Percentiles rank a stretch among this genome's conserved stretches.
Evolutionary conservation across 2,329 filamentous ascomycete species (phyloP).

Genomic region (Fonsecaea pugnacius): DNA sequence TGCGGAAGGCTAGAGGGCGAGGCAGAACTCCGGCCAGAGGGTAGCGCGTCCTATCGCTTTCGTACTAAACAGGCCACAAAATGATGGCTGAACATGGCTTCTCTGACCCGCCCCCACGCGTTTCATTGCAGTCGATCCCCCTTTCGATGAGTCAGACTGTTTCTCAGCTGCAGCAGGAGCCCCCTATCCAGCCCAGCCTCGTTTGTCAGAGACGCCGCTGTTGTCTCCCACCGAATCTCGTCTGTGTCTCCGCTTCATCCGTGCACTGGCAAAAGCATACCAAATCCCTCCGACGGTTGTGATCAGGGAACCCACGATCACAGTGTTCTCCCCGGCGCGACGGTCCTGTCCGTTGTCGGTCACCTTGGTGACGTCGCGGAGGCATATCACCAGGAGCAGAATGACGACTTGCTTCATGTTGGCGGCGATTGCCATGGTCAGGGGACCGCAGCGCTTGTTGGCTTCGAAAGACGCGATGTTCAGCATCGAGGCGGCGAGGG

Average conservation of each 20-base stretch:
- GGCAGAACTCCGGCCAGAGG: too few relatives aligned
- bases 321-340: neutral
- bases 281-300: conserved; percentile 18
- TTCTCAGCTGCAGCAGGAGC: too few relatives aligned
- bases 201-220: neutral
- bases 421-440: conserved; percentile 25
- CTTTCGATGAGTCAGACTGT: too few relatives aligned
- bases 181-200: conserved; percentile 7
- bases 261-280: conserved; percentile 16
- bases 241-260: neutral
- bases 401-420: conserved; percentile 28
- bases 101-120: too few relatives aligned
- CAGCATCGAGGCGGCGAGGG: conserved; percentile 17
- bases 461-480: conserved; percentile 29
- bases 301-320: conserved; percentile 15
- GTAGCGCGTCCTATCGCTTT: too few relatives aligned
- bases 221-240: neutral
- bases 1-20: too few relatives aligned
- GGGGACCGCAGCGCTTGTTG: conserved; percentile 22
- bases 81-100: too few relatives aligned
- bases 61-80: too few relatives aligned
- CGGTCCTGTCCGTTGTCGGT: neutral
- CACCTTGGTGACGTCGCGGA: neutral
- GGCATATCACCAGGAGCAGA: conserved; percentile 6
- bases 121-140: too few relatives aligned